Evolutionary conservation across 805 yeast genomes (phyloP).

Genomic region (Metschnikowia sp.): DNA sequence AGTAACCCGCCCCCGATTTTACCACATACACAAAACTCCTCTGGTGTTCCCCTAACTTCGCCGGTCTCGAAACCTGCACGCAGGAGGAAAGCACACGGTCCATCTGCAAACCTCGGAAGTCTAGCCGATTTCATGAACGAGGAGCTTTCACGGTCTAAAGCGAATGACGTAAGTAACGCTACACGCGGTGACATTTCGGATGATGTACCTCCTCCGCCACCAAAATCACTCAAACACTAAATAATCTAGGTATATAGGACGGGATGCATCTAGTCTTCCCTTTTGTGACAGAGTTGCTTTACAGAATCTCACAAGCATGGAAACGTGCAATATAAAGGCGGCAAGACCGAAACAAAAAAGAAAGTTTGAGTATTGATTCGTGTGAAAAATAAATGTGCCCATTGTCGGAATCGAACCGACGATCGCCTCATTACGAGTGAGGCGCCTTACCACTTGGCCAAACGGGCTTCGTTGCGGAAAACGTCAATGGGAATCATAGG

Average conservation of each 20-base stretch:
- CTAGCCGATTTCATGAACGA: constrained; percentile 42
- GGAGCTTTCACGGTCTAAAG: constrained; percentile 40
- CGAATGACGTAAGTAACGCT: constrained; percentile 24
- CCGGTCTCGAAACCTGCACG: constrained; percentile 11
- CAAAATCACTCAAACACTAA: constrained; percentile 11
- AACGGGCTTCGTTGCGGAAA: constrained; percentile 32
- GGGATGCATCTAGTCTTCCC: no score
- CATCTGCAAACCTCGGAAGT: constrained; percentile 20
- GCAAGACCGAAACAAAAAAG: no score
- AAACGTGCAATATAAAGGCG: no score
- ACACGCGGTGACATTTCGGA: neutral
- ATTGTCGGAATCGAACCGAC: constrained; percentile 53
- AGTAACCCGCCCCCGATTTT: constrained; percentile 7
- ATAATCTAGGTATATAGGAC: no score
- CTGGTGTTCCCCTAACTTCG: no score
- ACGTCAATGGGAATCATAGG: no score
- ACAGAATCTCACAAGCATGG: no score
- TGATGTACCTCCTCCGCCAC: constrained; percentile 25
- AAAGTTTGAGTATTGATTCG: no score
- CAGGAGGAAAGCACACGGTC: constrained; percentile 28
- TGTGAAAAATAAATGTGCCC: constrained; percentile 28
- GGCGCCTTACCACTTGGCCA: constrained; percentile 56
- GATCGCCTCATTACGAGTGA: constrained; percentile 55
- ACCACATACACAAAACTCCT: no score
- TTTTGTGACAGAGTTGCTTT: no score